Evolutionary conservation across 139 green algal species (phyloP).

Genomic region (Cymbomonas tetramitiformis): DNA sequence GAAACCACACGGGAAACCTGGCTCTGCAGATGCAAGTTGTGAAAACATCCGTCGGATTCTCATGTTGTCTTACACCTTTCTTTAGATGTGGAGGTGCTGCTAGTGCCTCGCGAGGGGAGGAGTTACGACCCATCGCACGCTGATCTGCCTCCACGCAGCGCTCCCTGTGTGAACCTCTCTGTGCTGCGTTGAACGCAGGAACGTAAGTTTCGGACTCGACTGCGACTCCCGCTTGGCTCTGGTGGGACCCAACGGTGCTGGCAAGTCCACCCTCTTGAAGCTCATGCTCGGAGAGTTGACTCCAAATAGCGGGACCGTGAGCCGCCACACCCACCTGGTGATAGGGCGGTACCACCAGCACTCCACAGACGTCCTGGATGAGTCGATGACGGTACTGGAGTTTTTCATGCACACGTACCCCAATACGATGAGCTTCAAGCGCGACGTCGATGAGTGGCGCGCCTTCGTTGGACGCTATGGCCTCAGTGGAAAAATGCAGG

Average conservation of each 20-base stretch:
- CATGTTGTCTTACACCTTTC: slow-evolving; percentile 50
- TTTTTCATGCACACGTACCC: slow-evolving; percentile 42
- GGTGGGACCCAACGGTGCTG: slow-evolving; percentile 73
- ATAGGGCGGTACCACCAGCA: slow-evolving; percentile 75
- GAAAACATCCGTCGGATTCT: too few relatives aligned
- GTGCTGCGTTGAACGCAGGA: too few relatives aligned
- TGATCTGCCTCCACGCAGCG: too few relatives aligned
- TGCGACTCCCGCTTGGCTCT: slow-evolving; percentile 82
- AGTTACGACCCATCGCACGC: too few relatives aligned
- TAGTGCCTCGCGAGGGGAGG: too few relatives aligned
- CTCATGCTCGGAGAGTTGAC: slow-evolving; percentile 84
- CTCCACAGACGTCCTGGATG: slow-evolving; percentile 23
- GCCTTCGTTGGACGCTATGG: slow-evolving; percentile 51
- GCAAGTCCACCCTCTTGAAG: slow-evolving; percentile 95
- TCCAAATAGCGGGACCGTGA: slow-evolving; percentile 74
- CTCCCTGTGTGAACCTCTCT: too few relatives aligned
- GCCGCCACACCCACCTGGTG: slow-evolving; percentile 79
- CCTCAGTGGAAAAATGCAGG: slow-evolving; percentile 51
- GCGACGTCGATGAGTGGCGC: slow-evolving; percentile 46
- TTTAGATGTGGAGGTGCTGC: too few relatives aligned
- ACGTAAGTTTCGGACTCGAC: slow-evolving; percentile 87
- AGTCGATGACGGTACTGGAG: slow-evolving; percentile 30
- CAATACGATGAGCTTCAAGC: slow-evolving; percentile 32
- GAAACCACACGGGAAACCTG: too few relatives aligned
- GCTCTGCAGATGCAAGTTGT: too few relatives aligned